phyloP scores from a whole-genome alignment of 2,329 filamentous ascomycete species.

The Blastomyces percursus region DNA sequence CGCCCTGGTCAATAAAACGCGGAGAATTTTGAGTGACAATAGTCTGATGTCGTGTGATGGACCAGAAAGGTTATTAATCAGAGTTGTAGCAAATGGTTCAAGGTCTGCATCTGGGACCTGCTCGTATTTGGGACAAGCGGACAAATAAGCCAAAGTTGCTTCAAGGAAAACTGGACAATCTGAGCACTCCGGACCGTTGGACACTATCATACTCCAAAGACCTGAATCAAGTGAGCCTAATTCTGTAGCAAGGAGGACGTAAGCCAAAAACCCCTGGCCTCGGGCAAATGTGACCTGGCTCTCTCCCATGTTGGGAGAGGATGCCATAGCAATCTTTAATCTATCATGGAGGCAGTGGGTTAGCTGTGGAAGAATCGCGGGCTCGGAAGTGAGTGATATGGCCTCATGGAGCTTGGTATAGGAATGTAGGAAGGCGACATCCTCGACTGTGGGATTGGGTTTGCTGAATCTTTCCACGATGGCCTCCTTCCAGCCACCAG shows the following conservation, averaged over 20 bases:
- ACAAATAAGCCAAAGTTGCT: constrained; percentile 45
- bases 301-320: constrained; percentile 47
- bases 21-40: constrained; percentile 60
- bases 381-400: constrained; percentile 47
- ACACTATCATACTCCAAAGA: constrained; percentile 55
- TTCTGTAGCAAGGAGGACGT: constrained; percentile 54
- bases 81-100: constrained; percentile 50
- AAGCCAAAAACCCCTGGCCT: constrained; percentile 63
- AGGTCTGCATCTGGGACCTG: constrained; percentile 44
- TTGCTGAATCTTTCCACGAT: constrained; percentile 58
- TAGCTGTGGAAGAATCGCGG: constrained; percentile 55
- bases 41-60: constrained; percentile 65
- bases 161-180: constrained; percentile 56
- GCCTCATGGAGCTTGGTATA: constrained; percentile 53
- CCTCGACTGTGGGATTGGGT: constrained; percentile 38
- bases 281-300: constrained; percentile 62
- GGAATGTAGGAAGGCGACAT: constrained; percentile 57
- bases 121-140: constrained; percentile 19
- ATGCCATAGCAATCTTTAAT: constrained; percentile 53
- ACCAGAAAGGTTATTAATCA: constrained; percentile 63
- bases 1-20: constrained; percentile 44
- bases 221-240: constrained; percentile 48
- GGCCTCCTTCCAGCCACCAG: constrained; percentile 54
- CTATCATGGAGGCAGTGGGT: constrained; percentile 55
- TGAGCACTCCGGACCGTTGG: constrained; percentile 55